Conservation (phyloP, 2,329 filamentous ascomycete species). For the Aureobasidium mangrovei region DNA sequence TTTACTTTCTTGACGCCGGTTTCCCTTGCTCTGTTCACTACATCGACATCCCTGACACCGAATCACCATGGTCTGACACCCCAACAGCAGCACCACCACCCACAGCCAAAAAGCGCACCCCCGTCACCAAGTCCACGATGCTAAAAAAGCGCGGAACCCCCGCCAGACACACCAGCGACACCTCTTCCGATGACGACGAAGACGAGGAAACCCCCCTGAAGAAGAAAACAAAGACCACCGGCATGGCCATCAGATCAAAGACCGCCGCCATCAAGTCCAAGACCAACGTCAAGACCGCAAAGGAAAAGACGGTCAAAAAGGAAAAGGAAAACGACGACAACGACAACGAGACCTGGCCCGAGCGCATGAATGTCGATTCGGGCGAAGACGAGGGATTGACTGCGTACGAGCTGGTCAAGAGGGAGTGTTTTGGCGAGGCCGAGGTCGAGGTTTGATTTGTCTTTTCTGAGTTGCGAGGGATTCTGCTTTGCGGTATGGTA, state of each 20-base stretch:
- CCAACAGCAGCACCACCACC: background rate
- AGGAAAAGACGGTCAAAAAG: background rate
- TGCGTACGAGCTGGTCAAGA: background rate
- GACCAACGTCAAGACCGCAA: background rate
- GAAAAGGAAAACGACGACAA: slow-evolving; percentile 3
- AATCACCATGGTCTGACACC: background rate
- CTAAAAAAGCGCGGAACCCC: background rate
- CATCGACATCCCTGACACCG: background rate
- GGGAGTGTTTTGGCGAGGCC: background rate
- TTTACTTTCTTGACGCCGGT: background rate
- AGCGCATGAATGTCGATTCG: background rate
- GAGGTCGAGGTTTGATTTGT: background rate
- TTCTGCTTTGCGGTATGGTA: too few species aligned
- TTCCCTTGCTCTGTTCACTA: background rate
- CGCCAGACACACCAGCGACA: background rate
- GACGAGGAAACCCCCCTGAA: background rate
- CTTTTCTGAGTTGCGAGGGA: too few species aligned
- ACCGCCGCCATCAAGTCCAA: background rate
- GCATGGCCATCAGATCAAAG: background rate
- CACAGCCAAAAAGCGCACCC: slow-evolving; percentile 1
- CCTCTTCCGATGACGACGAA: background rate
- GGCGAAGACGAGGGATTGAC: background rate
- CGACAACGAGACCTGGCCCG: background rate
- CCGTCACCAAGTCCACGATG: background rate
- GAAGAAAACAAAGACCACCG: background rate